Conservation (phyloP, 2,329 filamentous ascomycete species). For the Trichoderma hamatum region DNA sequence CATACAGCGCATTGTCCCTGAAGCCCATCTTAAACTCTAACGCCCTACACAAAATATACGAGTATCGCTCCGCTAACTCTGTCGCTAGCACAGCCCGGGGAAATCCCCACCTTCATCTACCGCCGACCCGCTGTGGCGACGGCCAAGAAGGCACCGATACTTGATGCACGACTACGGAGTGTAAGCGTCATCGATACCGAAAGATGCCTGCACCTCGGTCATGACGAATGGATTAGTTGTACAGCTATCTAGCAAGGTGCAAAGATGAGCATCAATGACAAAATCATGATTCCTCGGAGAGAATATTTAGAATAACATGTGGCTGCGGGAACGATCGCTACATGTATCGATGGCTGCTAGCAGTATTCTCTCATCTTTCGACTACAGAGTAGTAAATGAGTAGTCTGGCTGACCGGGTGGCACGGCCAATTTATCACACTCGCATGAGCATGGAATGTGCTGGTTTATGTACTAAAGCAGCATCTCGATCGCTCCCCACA, state of each 20-base stretch:
- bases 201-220: not conserved
- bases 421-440: not conserved
- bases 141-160: not conserved
- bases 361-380: not conserved
- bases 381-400: not conserved
- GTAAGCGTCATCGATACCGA: constrained; percentile 19
- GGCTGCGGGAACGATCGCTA: not conserved
- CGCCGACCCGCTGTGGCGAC: constrained; percentile 23
- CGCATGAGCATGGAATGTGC: not conserved
- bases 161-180: not conserved
- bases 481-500: not conserved
- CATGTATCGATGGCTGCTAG: not conserved
- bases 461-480: not conserved
- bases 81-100: not conserved
- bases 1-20: not conserved
- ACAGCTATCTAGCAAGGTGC: not conserved
- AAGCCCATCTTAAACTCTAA: not conserved
- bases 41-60: not conserved
- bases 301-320: not conserved
- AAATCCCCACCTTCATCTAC: not conserved
- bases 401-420: not conserved
- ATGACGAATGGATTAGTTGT: not conserved
- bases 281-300: not conserved
- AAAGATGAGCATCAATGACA: not conserved
- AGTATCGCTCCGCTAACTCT: not conserved